phyloP scores from a whole-genome alignment of 352 stramenopile genomes.

The Globisporangium barbulae region DNA sequence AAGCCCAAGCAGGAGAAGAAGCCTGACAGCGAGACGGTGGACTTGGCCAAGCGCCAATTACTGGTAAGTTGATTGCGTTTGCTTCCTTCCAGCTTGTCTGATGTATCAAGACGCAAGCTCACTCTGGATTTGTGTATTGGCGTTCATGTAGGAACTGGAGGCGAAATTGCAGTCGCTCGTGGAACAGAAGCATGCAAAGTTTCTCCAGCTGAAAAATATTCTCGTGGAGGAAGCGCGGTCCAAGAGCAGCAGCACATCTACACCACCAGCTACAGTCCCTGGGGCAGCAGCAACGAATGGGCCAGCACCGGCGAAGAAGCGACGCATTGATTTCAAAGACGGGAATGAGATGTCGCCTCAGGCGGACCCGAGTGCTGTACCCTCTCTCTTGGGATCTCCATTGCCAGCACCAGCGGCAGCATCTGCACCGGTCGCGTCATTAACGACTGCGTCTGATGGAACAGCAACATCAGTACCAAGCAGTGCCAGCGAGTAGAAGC shows the following conservation, averaged over 20 bases:
- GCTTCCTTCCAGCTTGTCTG: background rate
- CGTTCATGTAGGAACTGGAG: constrained; percentile 35
- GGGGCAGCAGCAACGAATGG: background rate
- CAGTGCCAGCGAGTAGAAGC: background rate
- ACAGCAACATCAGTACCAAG: background rate
- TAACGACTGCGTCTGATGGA: background rate
- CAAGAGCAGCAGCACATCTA: constrained; percentile 28
- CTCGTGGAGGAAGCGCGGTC: constrained; percentile 59
- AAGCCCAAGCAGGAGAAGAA: constrained; percentile 19
- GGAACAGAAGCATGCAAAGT: constrained; percentile 72
- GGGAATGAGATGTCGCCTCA: background rate
- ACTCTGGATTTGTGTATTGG: background rate
- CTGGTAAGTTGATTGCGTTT: constrained; percentile 13
- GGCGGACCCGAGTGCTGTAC: background rate
- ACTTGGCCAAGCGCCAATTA: constrained; percentile 29
- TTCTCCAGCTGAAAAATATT: constrained; percentile 70
- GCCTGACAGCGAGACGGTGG: constrained; percentile 22
- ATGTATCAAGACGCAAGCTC: background rate
- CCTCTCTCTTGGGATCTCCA: background rate
- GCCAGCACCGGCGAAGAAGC: constrained; percentile 24
- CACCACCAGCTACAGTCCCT: background rate
- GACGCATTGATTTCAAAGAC: constrained; percentile 12
- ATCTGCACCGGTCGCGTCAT: background rate
- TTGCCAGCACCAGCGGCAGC: background rate
- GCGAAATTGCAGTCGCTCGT: constrained; percentile 43